Base-by-base conservation (phyloP, 768 basidiomycete species). In the Suillus tomentosus region DNA sequence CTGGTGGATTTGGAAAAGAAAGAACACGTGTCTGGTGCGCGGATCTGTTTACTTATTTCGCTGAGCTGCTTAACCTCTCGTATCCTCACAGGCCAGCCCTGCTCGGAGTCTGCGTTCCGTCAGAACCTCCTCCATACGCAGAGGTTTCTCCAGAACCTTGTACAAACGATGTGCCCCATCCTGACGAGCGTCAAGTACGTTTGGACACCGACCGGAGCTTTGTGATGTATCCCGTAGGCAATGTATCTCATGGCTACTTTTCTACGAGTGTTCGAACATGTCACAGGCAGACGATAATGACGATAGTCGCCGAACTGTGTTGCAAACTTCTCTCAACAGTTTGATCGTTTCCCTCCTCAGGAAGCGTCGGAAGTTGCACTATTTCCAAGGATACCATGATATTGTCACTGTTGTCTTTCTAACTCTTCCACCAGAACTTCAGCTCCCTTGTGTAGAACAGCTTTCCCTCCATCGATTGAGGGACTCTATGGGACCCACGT, bases 371-470 rank as follows among this genome's bases (percentile, higher is more conserved):
- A 84, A 80, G 43, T 77, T 96, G 59, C 85, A 84, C 71, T 98
- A 97, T 75, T 96, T 96, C 69, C 73, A 96, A 88, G 95, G 95
- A 53, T 96, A 92, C 76, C 95, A 97, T 71, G 95, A 97, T 71
- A 94, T 98, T 50, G 81, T 94, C 24, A 91, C 93, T 0, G 94
- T 97, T 14, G 65, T 97, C 4, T 88, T 87, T 68, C 80, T 95
- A 39, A 93, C 91, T 0, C 78, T 94, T 6, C 90, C 90, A 3
- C 74, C 74, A 31, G 84, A 87, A 51, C 68, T 86, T 27, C 89
- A 84, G 51, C 73, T 88, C 0, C 74, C 76, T 3, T 87, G 85
- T 56, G 81, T 81, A 8, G 92, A 94, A 77, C 87, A 91, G 68
- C 69, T 95, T 40, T 93, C 91, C 70, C 74, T 95, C 40, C 87